A percentile compares a stretch with the other conserved stretches of the same genome.
Evolutionary conservation across 371 early-diverging fungal genomes (phyloP).

Genomic region (Mucor irregularis): DNA sequence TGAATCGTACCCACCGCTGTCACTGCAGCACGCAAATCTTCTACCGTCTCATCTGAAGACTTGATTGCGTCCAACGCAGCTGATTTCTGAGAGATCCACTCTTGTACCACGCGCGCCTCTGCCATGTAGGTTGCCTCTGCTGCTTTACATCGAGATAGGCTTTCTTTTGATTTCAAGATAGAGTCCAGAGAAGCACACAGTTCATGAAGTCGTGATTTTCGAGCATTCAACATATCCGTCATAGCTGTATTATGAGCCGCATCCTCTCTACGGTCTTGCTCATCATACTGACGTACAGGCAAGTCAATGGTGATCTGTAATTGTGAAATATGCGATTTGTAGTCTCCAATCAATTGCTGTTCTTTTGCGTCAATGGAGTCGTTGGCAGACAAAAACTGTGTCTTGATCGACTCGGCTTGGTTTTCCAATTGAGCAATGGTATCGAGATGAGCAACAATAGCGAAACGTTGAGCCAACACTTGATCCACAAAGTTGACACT

Average conservation of each 20-base stretch:
- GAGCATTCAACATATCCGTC: constrained; percentile 31
- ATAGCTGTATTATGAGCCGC: constrained; percentile 21
- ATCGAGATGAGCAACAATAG: background rate
- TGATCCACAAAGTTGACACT: constrained; percentile 8
- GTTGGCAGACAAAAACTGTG: constrained; percentile 13
- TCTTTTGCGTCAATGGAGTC: constrained; percentile 12
- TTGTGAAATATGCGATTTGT: constrained; percentile 4
- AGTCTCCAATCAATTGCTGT: constrained; percentile 1
- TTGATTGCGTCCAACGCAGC: background rate
- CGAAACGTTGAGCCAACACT: constrained; percentile 9
- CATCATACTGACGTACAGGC: constrained; percentile 25
- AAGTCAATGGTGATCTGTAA: constrained; percentile 9
- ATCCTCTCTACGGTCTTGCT: constrained; percentile 23
- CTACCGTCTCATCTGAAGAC: background rate
- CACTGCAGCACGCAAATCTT: background rate
- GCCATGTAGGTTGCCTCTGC: constrained; percentile 34
- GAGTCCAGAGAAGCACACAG: constrained; percentile 24
- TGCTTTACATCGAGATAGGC: constrained; percentile 33
- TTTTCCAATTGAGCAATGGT: constrained; percentile 5
- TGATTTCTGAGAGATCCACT: constrained; percentile 29
- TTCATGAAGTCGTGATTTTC: constrained; percentile 28
- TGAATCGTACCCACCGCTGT: too few relatives aligned
- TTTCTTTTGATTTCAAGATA: constrained; percentile 30
- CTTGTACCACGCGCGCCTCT: constrained; percentile 29
- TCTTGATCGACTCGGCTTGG: constrained; percentile 16